Base-by-base conservation (phyloP, 306 rosid species). In the Betula pendula region DNA sequence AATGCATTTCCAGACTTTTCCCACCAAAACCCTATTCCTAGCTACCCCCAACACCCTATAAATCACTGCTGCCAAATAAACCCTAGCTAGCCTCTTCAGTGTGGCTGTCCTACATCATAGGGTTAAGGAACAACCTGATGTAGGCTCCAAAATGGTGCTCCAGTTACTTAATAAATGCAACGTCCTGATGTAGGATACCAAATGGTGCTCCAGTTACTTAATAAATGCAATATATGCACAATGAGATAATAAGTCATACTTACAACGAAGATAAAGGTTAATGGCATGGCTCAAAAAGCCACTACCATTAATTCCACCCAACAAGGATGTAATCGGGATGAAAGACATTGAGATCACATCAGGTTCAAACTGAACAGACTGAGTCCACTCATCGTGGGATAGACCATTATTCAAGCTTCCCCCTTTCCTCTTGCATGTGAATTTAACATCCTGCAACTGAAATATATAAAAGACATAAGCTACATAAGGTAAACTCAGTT, bases 251-350 rank as follows among this genome's bases (percentile, higher is more conserved):
- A 27, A 52, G 50, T 70, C 76, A 48, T 74, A 73, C 98, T 93
- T 91, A 90, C 98, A 93, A 3, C 98, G 88, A 73, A 93, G 92
- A 82, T 90, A 93, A 73, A 93, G 98, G 80, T 93, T 93, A 75
- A 93, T 89, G 67, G 94, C 98, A 77, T 93, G 98, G 71, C 87
- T 90, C 84, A 90, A 82, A 85, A 85, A 93, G 75, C 98, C 98
- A 78, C 96, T 93, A 77, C 98, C 98, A 59, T 90, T 85, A 72
- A 93, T 79, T 84, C 98, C 98, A 78, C 88, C 84, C 75, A 93
- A 89, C 63, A 93, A 88, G 15, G 98, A 93, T 25, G 94, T 83
- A 66, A 93, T 86, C 53, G 98, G 98, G 77, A 93, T 79, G 75
- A 93, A 89, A 75, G 96, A 91, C 93, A 91, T 91, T 49, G 98